These are phyloP conservation scores for Fraxinus floribunda DNA, from an alignment of 305 asterid species.

Conservation along the genomic window DNA sequence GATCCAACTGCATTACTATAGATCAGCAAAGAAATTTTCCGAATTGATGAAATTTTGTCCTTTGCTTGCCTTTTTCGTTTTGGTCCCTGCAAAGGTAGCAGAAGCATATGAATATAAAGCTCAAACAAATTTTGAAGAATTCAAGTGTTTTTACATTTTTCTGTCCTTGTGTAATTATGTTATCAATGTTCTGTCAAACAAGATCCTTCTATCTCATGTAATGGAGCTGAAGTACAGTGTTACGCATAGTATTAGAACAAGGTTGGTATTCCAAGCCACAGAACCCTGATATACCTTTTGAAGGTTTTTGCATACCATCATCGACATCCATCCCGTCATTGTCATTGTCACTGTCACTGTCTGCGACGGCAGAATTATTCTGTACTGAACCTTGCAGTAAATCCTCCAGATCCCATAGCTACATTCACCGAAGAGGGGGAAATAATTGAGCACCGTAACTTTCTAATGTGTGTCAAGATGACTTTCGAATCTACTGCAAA, in stretches of 20 bases:
- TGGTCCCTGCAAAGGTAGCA: constrained; percentile 49
- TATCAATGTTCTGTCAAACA: no score
- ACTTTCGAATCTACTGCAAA: background rate
- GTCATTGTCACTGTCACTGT: constrained; percentile 52
- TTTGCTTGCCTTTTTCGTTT: constrained; percentile 46
- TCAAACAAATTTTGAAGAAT: background rate
- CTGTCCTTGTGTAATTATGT: background rate
- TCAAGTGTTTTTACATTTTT: background rate
- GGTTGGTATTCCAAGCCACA: background rate
- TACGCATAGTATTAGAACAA: background rate
- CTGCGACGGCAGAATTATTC: constrained; percentile 43
- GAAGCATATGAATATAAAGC: background rate
- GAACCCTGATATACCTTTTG: constrained; percentile 50
- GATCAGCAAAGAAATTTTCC: constrained; percentile 62
- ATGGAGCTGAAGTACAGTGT: background rate
- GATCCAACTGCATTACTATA: constrained; percentile 29
- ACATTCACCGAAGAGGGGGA: background rate
- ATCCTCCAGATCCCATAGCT: constrained; percentile 85
- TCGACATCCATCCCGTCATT: constrained; percentile 77
- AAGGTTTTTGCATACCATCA: constrained; percentile 49
- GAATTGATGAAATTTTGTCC: constrained; percentile 37
- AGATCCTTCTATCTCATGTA: background rate
- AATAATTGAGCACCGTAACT: background rate
- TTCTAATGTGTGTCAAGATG: background rate
- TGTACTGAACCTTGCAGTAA: constrained; percentile 58